phyloP scores from a whole-genome alignment of 805 yeast species.

The Sugiyamaella qingdaonensis region DNA sequence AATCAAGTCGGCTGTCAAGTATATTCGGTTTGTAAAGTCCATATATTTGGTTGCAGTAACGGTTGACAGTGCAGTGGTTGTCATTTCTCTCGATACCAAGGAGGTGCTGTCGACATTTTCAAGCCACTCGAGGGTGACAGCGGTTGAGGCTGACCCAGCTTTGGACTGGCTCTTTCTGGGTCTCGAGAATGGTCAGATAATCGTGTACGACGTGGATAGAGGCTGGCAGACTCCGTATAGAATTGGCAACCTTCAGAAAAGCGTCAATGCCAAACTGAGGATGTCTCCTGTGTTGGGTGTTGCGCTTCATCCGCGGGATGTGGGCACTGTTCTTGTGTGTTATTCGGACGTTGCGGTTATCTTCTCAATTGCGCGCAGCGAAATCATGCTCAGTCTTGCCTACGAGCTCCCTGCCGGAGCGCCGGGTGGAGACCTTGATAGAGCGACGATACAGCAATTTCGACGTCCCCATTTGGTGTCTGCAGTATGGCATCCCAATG shows the following conservation, averaged over 20 bases:
- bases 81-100: constrained; percentile 66
- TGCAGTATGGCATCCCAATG: constrained; percentile 89
- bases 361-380: constrained; percentile 61
- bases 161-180: constrained; percentile 86
- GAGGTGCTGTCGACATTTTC: constrained; percentile 55
- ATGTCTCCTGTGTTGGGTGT: constrained; percentile 63
- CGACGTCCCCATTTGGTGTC: constrained; percentile 43
- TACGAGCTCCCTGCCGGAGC: constrained; percentile 65
- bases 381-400: constrained; percentile 50
- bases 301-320: constrained; percentile 84
- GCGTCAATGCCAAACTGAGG: constrained; percentile 53
- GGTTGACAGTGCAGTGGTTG: constrained; percentile 53
- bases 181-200: constrained; percentile 64
- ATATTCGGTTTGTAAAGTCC: constrained; percentile 68
- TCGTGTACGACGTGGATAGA: constrained; percentile 78
- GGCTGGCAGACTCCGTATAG: constrained; percentile 60
- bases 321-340: constrained; percentile 70
- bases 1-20: constrained; percentile 24
- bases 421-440: constrained; percentile 58
- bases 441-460: constrained; percentile 19
- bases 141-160: constrained; percentile 77
- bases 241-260: constrained; percentile 66
- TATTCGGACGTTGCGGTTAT: constrained; percentile 66
- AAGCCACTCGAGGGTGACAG: constrained; percentile 62
- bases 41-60: constrained; percentile 75